A percentile compares a stretch with the other conserved stretches of the same genome.
Evolutionary conservation across 768 basidiomycete genomes (phyloP).

Genomic region (Gymnopilus junonius): DNA sequence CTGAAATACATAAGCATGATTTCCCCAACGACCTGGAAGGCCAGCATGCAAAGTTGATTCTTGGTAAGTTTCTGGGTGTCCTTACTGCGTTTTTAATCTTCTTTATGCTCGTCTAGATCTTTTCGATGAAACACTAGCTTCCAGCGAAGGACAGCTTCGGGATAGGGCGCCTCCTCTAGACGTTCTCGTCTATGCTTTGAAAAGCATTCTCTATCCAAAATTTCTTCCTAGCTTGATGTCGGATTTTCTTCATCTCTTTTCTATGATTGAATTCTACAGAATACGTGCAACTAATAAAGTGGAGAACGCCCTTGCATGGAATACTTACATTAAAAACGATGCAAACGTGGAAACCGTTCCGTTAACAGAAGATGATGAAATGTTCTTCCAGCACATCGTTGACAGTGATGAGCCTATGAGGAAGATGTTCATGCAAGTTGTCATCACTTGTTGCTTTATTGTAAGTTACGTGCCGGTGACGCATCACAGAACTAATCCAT

Average conservation of each 20-base stretch:
- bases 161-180: constrained; percentile 31
- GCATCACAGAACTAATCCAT: not conserved
- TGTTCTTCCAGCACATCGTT: constrained; percentile 24
- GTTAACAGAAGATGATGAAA: constrained; percentile 21
- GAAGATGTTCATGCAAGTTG: constrained; percentile 35
- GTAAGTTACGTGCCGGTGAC: constrained; percentile 25
- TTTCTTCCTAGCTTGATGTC: constrained; percentile 28
- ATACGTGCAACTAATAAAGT: constrained; percentile 29
- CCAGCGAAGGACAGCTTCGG: constrained; percentile 9
- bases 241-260: constrained; percentile 39
- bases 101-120: constrained; percentile 4
- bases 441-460: constrained; percentile 30
- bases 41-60: constrained; percentile 5
- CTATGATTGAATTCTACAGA: constrained; percentile 43
- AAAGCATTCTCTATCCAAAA: constrained; percentile 32
- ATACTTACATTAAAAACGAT: constrained; percentile 28
- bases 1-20: constrained; percentile 8
- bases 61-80: constrained; percentile 2
- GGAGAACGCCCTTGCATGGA: constrained; percentile 28
- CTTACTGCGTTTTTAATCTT: not conserved
- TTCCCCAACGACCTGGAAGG: constrained; percentile 5
- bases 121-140: constrained; percentile 5
- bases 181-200: constrained; percentile 34
- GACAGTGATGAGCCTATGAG: constrained; percentile 24
- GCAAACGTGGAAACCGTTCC: constrained; percentile 1